These are phyloP conservation scores for Mycena floridula DNA, from an alignment of 768 basidiomycete genomes.

Conservation along the genomic window DNA sequence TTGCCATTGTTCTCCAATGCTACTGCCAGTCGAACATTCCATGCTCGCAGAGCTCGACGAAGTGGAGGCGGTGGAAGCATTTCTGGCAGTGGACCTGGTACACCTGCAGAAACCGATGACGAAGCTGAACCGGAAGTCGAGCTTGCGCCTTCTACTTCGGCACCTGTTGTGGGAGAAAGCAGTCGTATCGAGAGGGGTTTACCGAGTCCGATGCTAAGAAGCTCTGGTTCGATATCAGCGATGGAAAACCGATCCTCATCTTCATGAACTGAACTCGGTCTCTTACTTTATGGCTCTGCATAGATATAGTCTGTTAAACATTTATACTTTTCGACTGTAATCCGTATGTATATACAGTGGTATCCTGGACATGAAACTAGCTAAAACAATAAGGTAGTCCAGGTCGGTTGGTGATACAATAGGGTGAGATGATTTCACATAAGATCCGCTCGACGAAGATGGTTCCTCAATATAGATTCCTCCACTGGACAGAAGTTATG, in stretches of 20 bases:
- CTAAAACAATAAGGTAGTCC: neutral
- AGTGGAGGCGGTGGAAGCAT: constrained; percentile 20
- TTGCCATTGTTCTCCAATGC: constrained; percentile 91
- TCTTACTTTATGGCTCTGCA: neutral
- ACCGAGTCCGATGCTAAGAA: constrained; percentile 55
- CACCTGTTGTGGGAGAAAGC: constrained; percentile 20
- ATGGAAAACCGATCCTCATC: constrained; percentile 18
- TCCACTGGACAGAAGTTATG: constrained; percentile 37
- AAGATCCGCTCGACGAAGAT: constrained; percentile 64
- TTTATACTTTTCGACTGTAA: neutral
- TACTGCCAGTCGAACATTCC: constrained; percentile 81
- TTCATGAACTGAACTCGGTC: neutral
- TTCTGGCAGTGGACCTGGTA: constrained; percentile 17
- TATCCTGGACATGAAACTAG: neutral
- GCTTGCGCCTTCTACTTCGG: constrained; percentile 23
- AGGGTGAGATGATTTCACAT: constrained; percentile 33
- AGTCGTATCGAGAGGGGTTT: constrained; percentile 59
- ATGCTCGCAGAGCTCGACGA: constrained; percentile 66
- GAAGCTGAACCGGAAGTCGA: constrained; percentile 39
- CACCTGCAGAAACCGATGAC: constrained; percentile 35
- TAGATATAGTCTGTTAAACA: neutral
- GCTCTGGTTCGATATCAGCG: constrained; percentile 15
- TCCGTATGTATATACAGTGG: neutral
- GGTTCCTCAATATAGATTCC: constrained; percentile 66
- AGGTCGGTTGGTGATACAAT: neutral